These are phyloP conservation scores for Poa annua DNA, from an alignment of 176 grass and related monocot genomes.

Conservation along the genomic window DNA sequence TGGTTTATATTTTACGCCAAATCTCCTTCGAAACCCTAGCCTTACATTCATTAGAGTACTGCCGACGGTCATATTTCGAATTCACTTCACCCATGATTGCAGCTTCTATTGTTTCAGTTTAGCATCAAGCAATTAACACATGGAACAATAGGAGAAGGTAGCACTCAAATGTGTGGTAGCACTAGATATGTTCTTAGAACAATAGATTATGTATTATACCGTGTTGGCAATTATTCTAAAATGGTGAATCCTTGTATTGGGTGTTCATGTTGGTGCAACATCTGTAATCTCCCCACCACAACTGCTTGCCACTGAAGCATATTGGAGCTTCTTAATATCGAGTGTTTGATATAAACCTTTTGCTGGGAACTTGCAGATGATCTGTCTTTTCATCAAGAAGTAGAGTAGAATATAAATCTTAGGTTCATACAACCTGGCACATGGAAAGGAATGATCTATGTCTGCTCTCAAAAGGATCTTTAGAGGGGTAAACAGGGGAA, in stretches of 20 bases:
- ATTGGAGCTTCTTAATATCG: not conserved
- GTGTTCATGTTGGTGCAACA: not conserved
- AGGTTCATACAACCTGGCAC: not conserved
- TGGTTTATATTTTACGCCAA: not conserved
- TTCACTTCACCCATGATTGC: conserved; percentile 2
- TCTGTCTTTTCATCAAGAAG: not conserved
- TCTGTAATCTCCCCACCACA: not conserved
- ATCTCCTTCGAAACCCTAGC: not conserved
- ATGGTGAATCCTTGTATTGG: not conserved
- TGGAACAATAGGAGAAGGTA: not conserved
- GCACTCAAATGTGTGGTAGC: not conserved
- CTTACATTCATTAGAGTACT: not conserved
- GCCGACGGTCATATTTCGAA: not conserved
- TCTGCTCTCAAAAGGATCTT: not conserved
- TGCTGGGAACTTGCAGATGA: not conserved
- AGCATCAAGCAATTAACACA: not conserved
- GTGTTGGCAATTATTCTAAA: too few species aligned
- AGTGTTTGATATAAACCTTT: not conserved
- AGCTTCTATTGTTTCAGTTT: conserved; percentile 5
- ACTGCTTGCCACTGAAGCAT: not conserved
- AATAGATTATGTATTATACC: not conserved
- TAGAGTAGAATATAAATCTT: not conserved
- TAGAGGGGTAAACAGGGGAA: not conserved
- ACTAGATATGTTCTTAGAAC: not conserved
- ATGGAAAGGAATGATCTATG: not conserved